Evolutionary conservation across 352 stramenopile genomes (phyloP).

Genomic region (Globisporangium parvum): DNA sequence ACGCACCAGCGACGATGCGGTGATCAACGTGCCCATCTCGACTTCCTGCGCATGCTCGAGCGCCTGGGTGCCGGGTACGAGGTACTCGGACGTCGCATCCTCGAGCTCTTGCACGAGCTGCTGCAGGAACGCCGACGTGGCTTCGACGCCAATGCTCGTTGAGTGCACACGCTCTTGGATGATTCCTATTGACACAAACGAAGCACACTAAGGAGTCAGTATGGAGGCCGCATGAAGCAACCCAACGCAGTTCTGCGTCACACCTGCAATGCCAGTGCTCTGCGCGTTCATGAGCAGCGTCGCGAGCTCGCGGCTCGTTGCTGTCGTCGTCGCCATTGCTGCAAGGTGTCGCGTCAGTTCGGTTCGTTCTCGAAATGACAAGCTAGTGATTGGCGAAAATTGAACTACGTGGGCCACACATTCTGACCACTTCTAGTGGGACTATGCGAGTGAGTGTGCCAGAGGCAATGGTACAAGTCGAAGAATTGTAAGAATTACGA

Average conservation of each 20-base stretch:
- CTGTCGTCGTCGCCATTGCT: slow-evolving; percentile 1
- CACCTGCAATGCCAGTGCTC: slow-evolving; percentile 25
- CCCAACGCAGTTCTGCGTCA: too few relatives aligned
- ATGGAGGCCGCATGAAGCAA: too few relatives aligned
- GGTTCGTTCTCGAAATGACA: slow-evolving; percentile 5
- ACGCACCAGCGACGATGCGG: slow-evolving; percentile 45
- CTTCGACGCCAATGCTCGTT: slow-evolving; percentile 46
- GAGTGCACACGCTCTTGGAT: slow-evolving; percentile 77
- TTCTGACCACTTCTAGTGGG: too few relatives aligned
- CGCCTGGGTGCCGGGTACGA: slow-evolving; percentile 13
- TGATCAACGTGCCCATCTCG: slow-evolving; percentile 65
- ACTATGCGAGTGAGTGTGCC: too few relatives aligned
- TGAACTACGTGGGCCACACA: not conserved
- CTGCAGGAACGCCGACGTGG: slow-evolving; percentile 52
- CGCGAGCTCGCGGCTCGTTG: slow-evolving; percentile 15
- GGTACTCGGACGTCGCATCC: slow-evolving; percentile 32
- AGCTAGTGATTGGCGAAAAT: not conserved
- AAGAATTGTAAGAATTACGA: too few relatives aligned
- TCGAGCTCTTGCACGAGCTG: slow-evolving; percentile 68
- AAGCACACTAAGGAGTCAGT: not conserved
- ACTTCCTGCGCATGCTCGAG: slow-evolving; percentile 48
- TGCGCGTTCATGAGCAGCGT: slow-evolving; percentile 23
- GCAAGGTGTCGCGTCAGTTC: not conserved
- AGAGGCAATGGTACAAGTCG: too few relatives aligned
- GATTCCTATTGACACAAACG: slow-evolving; percentile 26